Evolutionary conservation across 345 rosid species (phyloP).

Genomic region (Syzygium aqueum): DNA sequence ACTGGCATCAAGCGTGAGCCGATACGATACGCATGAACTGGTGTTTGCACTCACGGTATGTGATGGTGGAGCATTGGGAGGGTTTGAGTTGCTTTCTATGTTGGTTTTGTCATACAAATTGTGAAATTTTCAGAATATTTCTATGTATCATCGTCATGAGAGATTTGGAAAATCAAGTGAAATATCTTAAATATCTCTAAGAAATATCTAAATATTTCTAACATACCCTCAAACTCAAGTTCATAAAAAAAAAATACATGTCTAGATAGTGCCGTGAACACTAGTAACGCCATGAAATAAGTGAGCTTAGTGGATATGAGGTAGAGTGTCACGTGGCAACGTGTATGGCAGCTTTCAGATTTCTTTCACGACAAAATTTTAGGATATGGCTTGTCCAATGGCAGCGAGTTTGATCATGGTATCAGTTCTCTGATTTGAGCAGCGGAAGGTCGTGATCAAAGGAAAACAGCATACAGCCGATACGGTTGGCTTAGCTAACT

Average conservation of each 20-base stretch:
- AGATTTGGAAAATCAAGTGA: background rate
- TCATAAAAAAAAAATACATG: background rate
- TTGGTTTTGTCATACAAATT: background rate
- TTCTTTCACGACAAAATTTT: background rate
- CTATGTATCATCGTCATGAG: background rate
- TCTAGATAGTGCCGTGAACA: background rate
- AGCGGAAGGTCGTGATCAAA: background rate
- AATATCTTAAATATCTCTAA: background rate
- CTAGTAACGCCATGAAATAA: background rate
- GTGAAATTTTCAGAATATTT: background rate
- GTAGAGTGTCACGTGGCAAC: background rate
- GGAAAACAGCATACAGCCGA: background rate
- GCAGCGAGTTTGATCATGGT: background rate
- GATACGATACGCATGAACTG: background rate
- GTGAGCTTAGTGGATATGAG: background rate
- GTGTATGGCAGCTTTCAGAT: background rate
- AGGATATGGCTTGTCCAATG: background rate
- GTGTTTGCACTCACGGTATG: background rate
- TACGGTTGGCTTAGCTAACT: background rate
- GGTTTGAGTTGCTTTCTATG: background rate
- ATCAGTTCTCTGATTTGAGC: background rate
- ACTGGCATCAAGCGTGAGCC: conserved; percentile 29
- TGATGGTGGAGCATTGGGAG: background rate
- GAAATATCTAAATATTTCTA: background rate
- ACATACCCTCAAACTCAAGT: background rate